Conservation (phyloP, 352 stramenopile species). For the Pythium chondricola region DNA sequence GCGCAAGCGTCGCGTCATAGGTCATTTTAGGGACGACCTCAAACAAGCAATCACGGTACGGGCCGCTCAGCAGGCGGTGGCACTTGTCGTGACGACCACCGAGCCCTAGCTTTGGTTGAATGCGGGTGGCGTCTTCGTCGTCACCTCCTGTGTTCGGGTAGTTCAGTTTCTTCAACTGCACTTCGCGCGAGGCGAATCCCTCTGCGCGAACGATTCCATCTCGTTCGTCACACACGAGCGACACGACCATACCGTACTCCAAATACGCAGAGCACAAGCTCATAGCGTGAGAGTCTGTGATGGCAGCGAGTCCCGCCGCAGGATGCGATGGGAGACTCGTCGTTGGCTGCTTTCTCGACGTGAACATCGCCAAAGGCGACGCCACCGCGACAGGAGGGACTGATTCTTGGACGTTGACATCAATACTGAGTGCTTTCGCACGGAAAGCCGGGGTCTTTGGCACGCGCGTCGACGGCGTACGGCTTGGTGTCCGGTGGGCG, state of each 20-base stretch:
- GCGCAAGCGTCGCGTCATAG: slow-evolving; percentile 51
- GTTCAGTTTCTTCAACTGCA: slow-evolving; percentile 51
- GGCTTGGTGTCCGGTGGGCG: slow-evolving; percentile 1
- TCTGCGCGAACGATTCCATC: slow-evolving; percentile 45
- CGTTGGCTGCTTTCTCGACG: slow-evolving; percentile 30
- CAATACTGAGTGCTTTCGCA: slow-evolving; percentile 30
- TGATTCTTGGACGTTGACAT: slow-evolving; percentile 31
- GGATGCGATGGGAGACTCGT: slow-evolving; percentile 29
- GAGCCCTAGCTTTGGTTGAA: slow-evolving; percentile 32
- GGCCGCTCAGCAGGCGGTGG: slow-evolving; percentile 36
- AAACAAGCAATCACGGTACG: slow-evolving; percentile 65
- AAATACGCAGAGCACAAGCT: slow-evolving; percentile 52
- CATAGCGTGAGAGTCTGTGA: slow-evolving; percentile 21
- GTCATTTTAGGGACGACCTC: slow-evolving; percentile 71
- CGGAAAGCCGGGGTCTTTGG: slow-evolving; percentile 15
- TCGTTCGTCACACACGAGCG: slow-evolving; percentile 52
- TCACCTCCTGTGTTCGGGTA: slow-evolving; percentile 5
- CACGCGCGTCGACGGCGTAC: slow-evolving; percentile 5
- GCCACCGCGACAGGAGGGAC: slow-evolving; percentile 19
- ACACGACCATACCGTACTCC: slow-evolving; percentile 67
- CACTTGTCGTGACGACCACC: slow-evolving; percentile 30
- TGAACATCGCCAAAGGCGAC: slow-evolving; percentile 40
- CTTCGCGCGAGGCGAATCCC: slow-evolving; percentile 46
- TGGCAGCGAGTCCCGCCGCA: slow-evolving; percentile 28
- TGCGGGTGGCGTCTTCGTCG: background rate